Evolutionary conservation across 495 filamentous ascomycete genomes (phyloP), one percentile per base, ranked within the genome.

Genomic region (Xylona heveae): DNA sequence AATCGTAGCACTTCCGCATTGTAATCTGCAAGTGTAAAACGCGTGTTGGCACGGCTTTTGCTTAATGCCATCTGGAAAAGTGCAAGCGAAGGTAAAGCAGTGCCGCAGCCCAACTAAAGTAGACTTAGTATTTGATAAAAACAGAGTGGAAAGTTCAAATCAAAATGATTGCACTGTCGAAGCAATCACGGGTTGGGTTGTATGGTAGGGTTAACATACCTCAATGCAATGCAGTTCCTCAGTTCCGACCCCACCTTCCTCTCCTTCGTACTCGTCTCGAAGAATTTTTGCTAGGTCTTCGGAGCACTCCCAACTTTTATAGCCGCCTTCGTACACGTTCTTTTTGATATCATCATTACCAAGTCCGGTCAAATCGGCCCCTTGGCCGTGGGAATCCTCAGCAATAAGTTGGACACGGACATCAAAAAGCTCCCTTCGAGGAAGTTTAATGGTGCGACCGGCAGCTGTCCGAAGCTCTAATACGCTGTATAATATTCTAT

Each of bases 281-380:
- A 85, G 55, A 34, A 80, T 64, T 42, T 64, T 75, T 10, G 80
- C 83, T 13, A 97, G 54, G 53, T 95, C 88, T 33, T 90, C 54
- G 7, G 77, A 73, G 54, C 88, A 92, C 54, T 97, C 88, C 88
- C 88, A 97, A 40, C 80, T 92, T 58, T 97, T 95, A 54, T 94
- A 84, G n/a, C 88, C 88, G 23, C 88, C 88, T 50, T 97, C 88
- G 50, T 97, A 97, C 44, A 94, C 71, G 38, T 77, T 74, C 8
- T 80, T 78, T 48, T 71, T 77, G 44, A 97, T 71, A 47, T 97
- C 88, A 37, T 78, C 74, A 44, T 78, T 60, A 20, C 74, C 79
- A 6, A 88, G 59, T 14, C 71, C 71, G 13, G 66, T 33, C 10
- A 46, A 32, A 24, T 53, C 52, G 13, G 22, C 30, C 4, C 27